Evolutionary conservation across 1,284 basidiomycete species (phyloP), one percentile per base, ranked within the genome.

Genomic region (Coniferiporia weirii): DNA sequence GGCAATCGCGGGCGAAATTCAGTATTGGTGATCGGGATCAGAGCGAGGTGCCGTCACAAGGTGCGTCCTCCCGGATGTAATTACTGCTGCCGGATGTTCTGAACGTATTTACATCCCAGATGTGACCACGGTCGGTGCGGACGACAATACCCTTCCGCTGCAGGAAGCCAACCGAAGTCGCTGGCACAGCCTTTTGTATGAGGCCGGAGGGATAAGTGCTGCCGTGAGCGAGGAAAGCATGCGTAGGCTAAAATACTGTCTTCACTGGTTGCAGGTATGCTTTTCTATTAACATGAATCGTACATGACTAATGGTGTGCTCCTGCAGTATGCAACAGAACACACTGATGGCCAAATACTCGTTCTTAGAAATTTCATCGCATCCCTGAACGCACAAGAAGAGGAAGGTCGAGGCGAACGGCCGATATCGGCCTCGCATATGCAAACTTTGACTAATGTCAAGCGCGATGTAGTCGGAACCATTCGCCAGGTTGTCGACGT

Each of bases 171-270:
- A 80, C 61, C 77, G 89, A 27, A 88, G 87, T 67, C 76, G 89
- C 50, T 94, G 91, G 92, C 90, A 93, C 64, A 82, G 86, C 0
- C 81, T 95, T 57, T 74, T 96, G 40, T 78, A 90, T 17, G 93
- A 95, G 71, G 93, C 93, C 1, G 92, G 93, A n/a, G 93, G 93
- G 0, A 79, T 96, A 35, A 84, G 91, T 59, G 91, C 91, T 0
- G 93, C 93, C 2, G 79, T 95, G 56, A 93, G 91, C 70, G 91
- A 94, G 64, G 93, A 95, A 71, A 93, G 87, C 68, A 91, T 95
- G 89, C 80, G 90, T 63, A 79, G 87, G 56, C 73, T 96, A 52
- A 87, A 88, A 69, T 95, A 94, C 69, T 94, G 91, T 72, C 72
- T 95, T 38, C 85, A 92, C 61, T 95, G 92, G 92, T 76, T 96